Percentiles rank a stretch among this genome's conserved stretches.
phyloP scores from a whole-genome alignment of 2,329 filamentous ascomycete genomes.

The Sarocladium oryzae region DNA sequence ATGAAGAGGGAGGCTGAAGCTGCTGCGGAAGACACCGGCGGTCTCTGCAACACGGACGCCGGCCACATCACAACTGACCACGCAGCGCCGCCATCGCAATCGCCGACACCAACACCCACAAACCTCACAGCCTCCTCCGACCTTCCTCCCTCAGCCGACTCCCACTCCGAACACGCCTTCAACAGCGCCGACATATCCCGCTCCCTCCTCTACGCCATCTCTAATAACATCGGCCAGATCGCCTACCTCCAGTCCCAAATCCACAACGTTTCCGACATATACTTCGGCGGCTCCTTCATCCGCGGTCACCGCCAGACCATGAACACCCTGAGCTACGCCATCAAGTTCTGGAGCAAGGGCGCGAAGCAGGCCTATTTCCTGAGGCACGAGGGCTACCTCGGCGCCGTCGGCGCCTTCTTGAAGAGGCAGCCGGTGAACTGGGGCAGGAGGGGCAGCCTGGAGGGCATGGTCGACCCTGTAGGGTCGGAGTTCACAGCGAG shows the following conservation, averaged over 20 bases:
- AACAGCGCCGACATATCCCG: slow-evolving; percentile 79
- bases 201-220: slow-evolving; percentile 88
- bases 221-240: slow-evolving; percentile 97
- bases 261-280: slow-evolving; percentile 84
- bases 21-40: slow-evolving; percentile 66
- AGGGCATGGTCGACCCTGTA: slow-evolving; percentile 29
- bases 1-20: slow-evolving; percentile 81
- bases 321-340: slow-evolving; percentile 93
- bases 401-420: slow-evolving; percentile 87
- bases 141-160: background rate
- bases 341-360: slow-evolving; percentile 95
- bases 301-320: slow-evolving; percentile 95
- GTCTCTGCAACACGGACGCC: slow-evolving; percentile 34
- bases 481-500: background rate
- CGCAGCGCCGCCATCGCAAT: background rate
- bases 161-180: slow-evolving; percentile 40
- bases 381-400: slow-evolving; percentile 91
- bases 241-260: slow-evolving; percentile 96
- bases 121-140: background rate
- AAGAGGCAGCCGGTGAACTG: slow-evolving; percentile 87
- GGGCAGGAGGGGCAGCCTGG: slow-evolving; percentile 76
- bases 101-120: slow-evolving; percentile 24
- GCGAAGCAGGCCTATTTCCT: slow-evolving; percentile 94
- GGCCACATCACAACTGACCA: slow-evolving; percentile 20
- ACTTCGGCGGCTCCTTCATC: slow-evolving; percentile 97